Percentiles rank a stretch among this genome's conserved stretches.
phyloP scores from a whole-genome alignment of 2,329 filamentous ascomycete genomes.

The Pseudogymnoascus sp. region DNA sequence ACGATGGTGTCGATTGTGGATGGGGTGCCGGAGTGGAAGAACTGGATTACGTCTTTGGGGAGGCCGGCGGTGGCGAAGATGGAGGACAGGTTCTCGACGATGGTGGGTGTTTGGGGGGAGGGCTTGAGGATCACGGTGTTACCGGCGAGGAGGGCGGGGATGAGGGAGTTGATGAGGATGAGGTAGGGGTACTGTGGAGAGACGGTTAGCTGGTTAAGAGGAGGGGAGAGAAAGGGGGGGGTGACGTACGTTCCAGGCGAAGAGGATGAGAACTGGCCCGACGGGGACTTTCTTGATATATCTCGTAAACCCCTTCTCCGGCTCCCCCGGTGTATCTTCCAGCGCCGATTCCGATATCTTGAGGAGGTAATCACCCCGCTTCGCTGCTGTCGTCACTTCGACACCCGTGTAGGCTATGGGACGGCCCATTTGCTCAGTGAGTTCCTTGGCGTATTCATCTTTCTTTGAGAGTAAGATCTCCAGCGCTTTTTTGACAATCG shows the following conservation, averaged over 20 bases:
- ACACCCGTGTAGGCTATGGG: conserved; percentile 81
- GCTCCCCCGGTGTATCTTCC: conserved; percentile 72
- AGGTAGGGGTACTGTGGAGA: conserved; percentile 81
- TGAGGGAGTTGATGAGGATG: conserved; percentile 83
- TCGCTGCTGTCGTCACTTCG: conserved; percentile 79
- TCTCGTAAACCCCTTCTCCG: conserved; percentile 81
- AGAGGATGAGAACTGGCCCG: conserved; percentile 81
- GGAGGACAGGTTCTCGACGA: conserved; percentile 74
- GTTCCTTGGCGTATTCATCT: conserved; percentile 73
- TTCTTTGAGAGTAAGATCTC: conserved; percentile 61
- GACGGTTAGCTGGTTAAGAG: conserved; percentile 14
- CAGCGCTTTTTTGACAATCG: conserved; percentile 74
- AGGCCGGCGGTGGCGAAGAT: conserved; percentile 76
- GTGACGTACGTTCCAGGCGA: conserved; percentile 84
- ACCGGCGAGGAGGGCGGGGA: conserved; percentile 84
- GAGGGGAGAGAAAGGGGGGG: not conserved
- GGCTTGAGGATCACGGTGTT: conserved; percentile 93
- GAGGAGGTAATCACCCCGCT: conserved; percentile 77
- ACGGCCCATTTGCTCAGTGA: conserved; percentile 92
- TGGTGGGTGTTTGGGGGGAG: conserved; percentile 87
- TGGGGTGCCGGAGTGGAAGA: conserved; percentile 82
- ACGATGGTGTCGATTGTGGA: conserved; percentile 71
- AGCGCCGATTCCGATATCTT: conserved; percentile 75
- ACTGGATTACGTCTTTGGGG: conserved; percentile 77
- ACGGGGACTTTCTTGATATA: conserved; percentile 85